phyloP scores from a whole-genome alignment of 108 stramenopile species.

The Cylindrotheca closterium region DNA sequence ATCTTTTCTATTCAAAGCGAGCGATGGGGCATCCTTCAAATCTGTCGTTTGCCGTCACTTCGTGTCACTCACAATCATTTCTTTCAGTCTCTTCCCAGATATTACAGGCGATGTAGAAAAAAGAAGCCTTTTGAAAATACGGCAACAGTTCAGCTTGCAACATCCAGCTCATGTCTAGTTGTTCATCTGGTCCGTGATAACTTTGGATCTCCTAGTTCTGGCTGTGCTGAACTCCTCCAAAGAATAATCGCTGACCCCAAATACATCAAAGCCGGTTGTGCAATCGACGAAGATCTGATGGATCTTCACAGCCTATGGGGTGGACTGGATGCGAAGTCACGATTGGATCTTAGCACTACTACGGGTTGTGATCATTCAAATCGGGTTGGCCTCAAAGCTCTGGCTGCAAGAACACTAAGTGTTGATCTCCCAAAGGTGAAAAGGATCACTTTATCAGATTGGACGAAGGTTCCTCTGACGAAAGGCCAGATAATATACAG shows the following conservation, averaged over 20 bases:
- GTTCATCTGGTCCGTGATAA: constrained; percentile 45
- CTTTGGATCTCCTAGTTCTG: constrained; percentile 21
- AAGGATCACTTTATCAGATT: constrained; percentile 50
- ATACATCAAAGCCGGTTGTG: constrained; percentile 60
- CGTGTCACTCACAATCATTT: not conserved
- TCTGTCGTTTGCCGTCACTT: too few species aligned
- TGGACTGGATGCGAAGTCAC: constrained; percentile 37
- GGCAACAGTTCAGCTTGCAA: constrained; percentile 67
- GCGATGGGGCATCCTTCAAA: not conserved
- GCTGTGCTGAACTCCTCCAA: constrained; percentile 34
- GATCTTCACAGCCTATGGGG: constrained; percentile 37
- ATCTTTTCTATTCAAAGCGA: not conserved
- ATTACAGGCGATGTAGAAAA: not conserved
- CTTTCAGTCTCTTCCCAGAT: not conserved
- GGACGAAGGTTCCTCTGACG: constrained; percentile 54
- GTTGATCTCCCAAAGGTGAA: constrained; percentile 57
- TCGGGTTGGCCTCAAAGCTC: constrained; percentile 42
- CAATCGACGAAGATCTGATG: constrained; percentile 68
- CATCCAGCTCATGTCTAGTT: constrained; percentile 51
- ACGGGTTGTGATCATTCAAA: constrained; percentile 3
- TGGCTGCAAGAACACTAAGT: constrained; percentile 44
- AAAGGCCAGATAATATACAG: constrained; percentile 63
- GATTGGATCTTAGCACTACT: constrained; percentile 61
- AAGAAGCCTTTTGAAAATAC: constrained; percentile 39
- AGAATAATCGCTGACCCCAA: constrained; percentile 42